phyloP scores from a whole-genome alignment of 768 basidiomycete species.

The Crucibulum laeve region DNA sequence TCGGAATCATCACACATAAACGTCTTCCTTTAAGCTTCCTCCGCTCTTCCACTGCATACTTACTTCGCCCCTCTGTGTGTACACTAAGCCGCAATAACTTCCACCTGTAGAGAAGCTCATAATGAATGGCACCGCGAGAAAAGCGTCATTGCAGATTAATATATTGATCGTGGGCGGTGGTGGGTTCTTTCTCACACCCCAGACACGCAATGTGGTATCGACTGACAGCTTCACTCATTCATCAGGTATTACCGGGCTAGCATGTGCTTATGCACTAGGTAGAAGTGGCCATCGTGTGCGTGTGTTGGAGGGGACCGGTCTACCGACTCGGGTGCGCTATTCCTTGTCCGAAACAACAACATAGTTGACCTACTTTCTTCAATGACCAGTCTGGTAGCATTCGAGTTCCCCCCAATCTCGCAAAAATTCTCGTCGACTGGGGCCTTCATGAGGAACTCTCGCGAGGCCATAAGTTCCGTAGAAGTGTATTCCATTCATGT shows the following conservation, averaged over 20 bases:
- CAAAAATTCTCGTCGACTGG: conserved; percentile 47
- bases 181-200: conserved; percentile 10
- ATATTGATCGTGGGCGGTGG: conserved; percentile 47
- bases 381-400: conserved; percentile 20
- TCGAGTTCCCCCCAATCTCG: conserved; percentile 49
- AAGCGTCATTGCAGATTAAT: conserved; percentile 26
- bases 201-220: not conserved
- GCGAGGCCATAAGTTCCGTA: conserved; percentile 25
- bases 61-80: not conserved
- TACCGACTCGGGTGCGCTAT: conserved; percentile 25
- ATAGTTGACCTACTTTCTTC: not conserved
- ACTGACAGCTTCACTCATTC: not conserved
- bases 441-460: conserved; percentile 38
- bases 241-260: conserved; percentile 41
- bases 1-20: too few relatives aligned
- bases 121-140: conserved; percentile 12
- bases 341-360: too few relatives aligned
- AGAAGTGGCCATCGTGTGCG: conserved; percentile 45
- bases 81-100: not conserved
- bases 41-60: too few relatives aligned
- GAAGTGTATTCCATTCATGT: conserved; percentile 30
- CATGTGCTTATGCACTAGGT: conserved; percentile 44
- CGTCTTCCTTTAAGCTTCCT: too few relatives aligned
- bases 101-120: too few relatives aligned
- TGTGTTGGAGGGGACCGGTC: conserved; percentile 37